Evolutionary conservation across 2,329 filamentous ascomycete species (phyloP).

Genomic region (Fusarium goolgardi): DNA sequence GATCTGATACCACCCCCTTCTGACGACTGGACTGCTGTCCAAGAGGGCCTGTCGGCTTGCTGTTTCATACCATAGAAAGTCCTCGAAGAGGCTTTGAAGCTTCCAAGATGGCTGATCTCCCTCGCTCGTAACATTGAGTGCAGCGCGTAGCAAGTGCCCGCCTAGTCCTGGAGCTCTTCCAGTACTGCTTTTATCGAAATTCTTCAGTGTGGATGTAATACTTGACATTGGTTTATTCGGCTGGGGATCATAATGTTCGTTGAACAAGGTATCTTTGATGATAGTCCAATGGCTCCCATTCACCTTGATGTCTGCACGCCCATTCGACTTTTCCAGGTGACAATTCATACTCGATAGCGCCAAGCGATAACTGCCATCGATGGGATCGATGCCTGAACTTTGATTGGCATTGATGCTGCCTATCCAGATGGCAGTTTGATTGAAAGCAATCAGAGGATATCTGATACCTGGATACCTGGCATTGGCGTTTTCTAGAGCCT

Average conservation of each 20-base stretch:
- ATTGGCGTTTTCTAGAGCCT: neutral
- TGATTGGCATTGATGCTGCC: constrained; percentile 2
- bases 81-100: constrained; percentile 25
- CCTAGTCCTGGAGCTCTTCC: constrained; percentile 20
- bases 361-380: neutral
- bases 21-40: neutral
- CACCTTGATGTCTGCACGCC: constrained; percentile 13
- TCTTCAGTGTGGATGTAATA: neutral
- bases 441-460: constrained; percentile 24
- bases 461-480: neutral
- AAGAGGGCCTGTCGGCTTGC: neutral
- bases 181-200: neutral
- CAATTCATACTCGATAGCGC: constrained; percentile 21
- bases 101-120: constrained; percentile 2
- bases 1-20: constrained; percentile 5
- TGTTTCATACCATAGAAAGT: constrained; percentile 31
- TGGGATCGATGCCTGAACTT: neutral
- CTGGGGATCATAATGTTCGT: neutral
- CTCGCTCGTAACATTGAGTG: neutral
- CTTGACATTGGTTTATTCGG: neutral
- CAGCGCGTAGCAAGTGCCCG: constrained; percentile 13
- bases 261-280: neutral
- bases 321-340: constrained; percentile 15
- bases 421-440: constrained; percentile 10
- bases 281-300: constrained; percentile 18